Evolutionary conservation across 2,329 filamentous ascomycete genomes (phyloP).

Genomic region (Lachnellula suecica): DNA sequence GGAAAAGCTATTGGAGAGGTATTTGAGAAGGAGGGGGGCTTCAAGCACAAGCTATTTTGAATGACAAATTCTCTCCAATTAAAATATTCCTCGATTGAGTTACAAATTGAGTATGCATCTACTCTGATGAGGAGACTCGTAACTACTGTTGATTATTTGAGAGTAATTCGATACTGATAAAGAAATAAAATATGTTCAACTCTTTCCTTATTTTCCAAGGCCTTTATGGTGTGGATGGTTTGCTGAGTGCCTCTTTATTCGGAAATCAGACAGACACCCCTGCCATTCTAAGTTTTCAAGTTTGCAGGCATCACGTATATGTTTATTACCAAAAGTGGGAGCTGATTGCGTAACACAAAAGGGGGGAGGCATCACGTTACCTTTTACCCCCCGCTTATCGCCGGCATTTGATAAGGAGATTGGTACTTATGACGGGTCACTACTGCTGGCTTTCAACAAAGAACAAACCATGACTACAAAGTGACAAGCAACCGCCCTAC

Average conservation of each 20-base stretch:
- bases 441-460: background rate
- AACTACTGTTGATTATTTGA: too few species aligned
- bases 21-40: conserved; percentile 40
- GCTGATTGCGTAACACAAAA: background rate
- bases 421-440: background rate
- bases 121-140: too few species aligned
- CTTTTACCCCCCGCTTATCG: background rate
- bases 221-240: too few species aligned
- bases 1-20: conserved; percentile 41
- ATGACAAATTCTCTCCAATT: background rate
- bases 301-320: too few species aligned
- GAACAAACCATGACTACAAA: conserved; percentile 2
- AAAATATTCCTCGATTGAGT: background rate
- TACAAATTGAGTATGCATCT: too few species aligned
- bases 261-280: too few species aligned
- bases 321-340: too few species aligned
- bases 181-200: too few species aligned
- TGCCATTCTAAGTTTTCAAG: too few species aligned
- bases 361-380: background rate
- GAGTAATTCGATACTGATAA: too few species aligned
- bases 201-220: too few species aligned
- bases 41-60: conserved; percentile 24
- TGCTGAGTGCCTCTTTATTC: too few species aligned
- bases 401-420: background rate
- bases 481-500: background rate